Evolutionary conservation across 768 basidiomycete species (phyloP), one percentile per base, ranked within the genome.

Genomic region (Mycena sanguinolenta): DNA sequence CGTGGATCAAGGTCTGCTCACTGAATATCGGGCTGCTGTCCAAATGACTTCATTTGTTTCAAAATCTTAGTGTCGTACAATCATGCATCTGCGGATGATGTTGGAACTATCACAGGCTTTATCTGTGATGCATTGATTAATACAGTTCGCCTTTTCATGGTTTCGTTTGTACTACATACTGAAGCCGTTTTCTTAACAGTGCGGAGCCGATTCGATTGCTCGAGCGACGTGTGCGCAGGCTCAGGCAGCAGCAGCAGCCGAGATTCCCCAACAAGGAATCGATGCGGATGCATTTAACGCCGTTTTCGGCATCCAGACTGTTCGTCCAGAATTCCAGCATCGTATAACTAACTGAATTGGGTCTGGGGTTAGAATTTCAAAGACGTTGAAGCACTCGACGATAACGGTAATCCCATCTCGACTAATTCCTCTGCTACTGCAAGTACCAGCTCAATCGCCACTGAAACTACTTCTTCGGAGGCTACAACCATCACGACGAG

Each of bases 261-360:
- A 80, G 0, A 49, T 80, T 4, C 79, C 83, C 1, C 80, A 80
- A 57, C 84, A 85, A 21, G 90, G 90, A 67, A 83, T 81, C 23
- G 87, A 89, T 70, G 89, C 90, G 17, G 90, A 91, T 80, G 84
- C 82, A 7, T 86, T 86, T 77, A 86, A 86, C 65, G 79, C 70
- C 27, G 81, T 76, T 0, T 86, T 86, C 70, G 83, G 83, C 4
- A 81, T 84, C 60, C 75, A 73, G 10, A 86, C 85, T 12, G 82
- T 84, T 65, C 61, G 78, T 69, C 6, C 30, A 12, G 54, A n/a
- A 38, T 30, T 25, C 46, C 28, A 17, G 53, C 17, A 67, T 71
- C 72, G 60, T 58, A 65, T 52, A 59, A 54, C n/a, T 39, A 69
- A 73, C 39, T 58, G 30, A 59, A 44, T 60, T 27, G 5, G 39